Evolutionary conservation across 371 early-diverging fungal species (phyloP), one percentile per base, ranked within the genome.

Genomic region (Mortierella sp.): DNA sequence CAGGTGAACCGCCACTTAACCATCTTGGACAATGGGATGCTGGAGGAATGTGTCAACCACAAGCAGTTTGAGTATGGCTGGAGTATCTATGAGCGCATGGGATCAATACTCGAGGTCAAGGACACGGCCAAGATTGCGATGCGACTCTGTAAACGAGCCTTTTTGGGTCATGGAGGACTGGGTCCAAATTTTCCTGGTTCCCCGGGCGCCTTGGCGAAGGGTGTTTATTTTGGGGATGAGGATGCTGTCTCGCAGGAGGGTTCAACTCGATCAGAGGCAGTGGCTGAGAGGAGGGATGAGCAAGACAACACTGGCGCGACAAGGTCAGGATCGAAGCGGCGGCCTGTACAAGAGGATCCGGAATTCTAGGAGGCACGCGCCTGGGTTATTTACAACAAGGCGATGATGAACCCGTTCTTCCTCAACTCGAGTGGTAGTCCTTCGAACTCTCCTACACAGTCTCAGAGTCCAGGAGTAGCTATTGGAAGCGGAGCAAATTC

Each of bases 351-450:
- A 1, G 64, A 66, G 44, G 80, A 76, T 37, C 73, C 81, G 1
- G 81, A 81, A 37, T 50, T 81, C 26, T 77, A 77, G 81, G 81
- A 81, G 44, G 81, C 81, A 7, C 70, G 77, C 4, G 77, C 81
- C 8, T 81, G 81, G 81, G 77, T 69, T 2, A 64, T 81, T 22
- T 81, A 81, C 81, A 81, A 77, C 71, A 81, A 77, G 37, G 77
- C 77, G 13, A 77, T 64, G 71, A 47, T 64, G 64, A 77, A 44
- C 37, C 74, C 77, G 0, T n/a, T 39, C 34, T 66, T 73, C 63
- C 53, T 64, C 48, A 29, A n/a, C 22, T 29, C 48, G 13, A 39
- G 31, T 31, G 48, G 58, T 61, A 39, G 40, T 9, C 39, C 61
- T 31, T 79, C 70, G 16, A 41, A 19, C 34, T 74, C 67, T 0